A percentile compares a stretch with the other conserved stretches of the same genome.
Conservation (phyloP, 768 basidiomycete species). For the Clitopilus passeckerianus region DNA sequence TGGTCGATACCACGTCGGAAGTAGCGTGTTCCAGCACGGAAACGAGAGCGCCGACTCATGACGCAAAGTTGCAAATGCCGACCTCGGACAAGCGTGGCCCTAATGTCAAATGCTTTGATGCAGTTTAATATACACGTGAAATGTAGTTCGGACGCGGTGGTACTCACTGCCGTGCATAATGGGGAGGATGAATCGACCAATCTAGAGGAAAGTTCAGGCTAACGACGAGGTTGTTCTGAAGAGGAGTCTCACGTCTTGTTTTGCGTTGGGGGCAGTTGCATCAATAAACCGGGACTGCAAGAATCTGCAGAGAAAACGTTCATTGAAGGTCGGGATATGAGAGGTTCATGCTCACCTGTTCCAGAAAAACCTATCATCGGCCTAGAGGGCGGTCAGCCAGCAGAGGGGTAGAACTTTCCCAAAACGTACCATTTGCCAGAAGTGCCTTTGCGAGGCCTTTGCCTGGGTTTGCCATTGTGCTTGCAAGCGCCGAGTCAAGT, state of each 20-base stretch:
- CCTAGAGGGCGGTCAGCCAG: constrained; percentile 33
- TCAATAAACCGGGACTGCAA: constrained; percentile 34
- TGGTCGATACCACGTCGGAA: constrained; percentile 91
- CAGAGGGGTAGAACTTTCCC: not conserved
- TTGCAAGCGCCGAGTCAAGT: constrained; percentile 86
- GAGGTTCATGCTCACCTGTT: constrained; percentile 56
- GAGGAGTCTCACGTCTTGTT: constrained; percentile 55
- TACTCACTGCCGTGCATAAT: constrained; percentile 91
- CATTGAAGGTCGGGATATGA: constrained; percentile 7
- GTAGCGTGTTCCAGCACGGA: constrained; percentile 94
- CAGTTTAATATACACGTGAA: not conserved
- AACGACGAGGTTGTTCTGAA: too few relatives aligned
- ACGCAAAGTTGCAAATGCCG: constrained; percentile 79
- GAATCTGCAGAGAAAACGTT: constrained; percentile 24
- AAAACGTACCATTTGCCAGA: constrained; percentile 73
- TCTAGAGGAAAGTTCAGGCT: constrained; percentile 39
- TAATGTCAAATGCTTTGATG: constrained; percentile 77
- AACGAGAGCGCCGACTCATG: constrained; percentile 90
- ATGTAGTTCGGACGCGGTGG: constrained; percentile 1
- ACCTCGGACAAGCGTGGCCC: constrained; percentile 68
- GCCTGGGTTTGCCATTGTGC: constrained; percentile 63
- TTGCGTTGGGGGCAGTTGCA: constrained; percentile 37
- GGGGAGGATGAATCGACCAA: constrained; percentile 86
- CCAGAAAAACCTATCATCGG: constrained; percentile 98
- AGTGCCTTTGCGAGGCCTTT: constrained; percentile 43